These are phyloP conservation scores for Asterella californica DNA, from an alignment of 225 moss, liverwort and hornwort genomes.

Conservation along the genomic window DNA sequence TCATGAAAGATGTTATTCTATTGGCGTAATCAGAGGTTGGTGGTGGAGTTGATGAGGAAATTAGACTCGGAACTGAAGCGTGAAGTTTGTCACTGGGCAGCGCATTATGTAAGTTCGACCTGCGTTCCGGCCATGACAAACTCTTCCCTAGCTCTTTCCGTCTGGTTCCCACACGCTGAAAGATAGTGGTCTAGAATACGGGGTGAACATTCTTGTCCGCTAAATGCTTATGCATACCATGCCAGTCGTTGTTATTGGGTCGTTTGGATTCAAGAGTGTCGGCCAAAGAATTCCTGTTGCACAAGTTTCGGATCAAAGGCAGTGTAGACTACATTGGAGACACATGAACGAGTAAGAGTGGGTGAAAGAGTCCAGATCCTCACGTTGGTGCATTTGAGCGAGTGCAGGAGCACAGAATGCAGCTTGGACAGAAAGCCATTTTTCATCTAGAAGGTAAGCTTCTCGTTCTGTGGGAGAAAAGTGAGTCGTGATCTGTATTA, in stretches of 20 bases:
- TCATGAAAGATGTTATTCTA: not conserved
- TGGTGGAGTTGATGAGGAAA: slow-evolving; percentile 85
- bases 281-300: not conserved
- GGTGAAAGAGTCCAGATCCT: not conserved
- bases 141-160: not conserved
- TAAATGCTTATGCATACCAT: too few relatives aligned
- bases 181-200: not conserved
- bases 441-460: slow-evolving; percentile 75
- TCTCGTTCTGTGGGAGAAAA: not conserved
- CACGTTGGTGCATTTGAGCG: not conserved
- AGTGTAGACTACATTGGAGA: not conserved
- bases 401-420: slow-evolving; percentile 87
- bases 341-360: not conserved
- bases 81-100: slow-evolving; percentile 95
- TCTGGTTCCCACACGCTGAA: not conserved
- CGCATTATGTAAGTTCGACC: slow-evolving; percentile 56
- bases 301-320: not conserved
- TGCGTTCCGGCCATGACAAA: not conserved
- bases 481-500: not conserved
- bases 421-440: slow-evolving; percentile 87
- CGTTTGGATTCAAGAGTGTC: not conserved
- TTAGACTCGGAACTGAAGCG: slow-evolving; percentile 89
- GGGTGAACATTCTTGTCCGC: too few relatives aligned
- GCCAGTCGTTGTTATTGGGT: not conserved
- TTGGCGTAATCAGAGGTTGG: slow-evolving; percentile 51